These are phyloP conservation scores for Pedinophyceae sp. DNA, from an alignment of 139 green algal species.

Conservation along the genomic window DNA sequence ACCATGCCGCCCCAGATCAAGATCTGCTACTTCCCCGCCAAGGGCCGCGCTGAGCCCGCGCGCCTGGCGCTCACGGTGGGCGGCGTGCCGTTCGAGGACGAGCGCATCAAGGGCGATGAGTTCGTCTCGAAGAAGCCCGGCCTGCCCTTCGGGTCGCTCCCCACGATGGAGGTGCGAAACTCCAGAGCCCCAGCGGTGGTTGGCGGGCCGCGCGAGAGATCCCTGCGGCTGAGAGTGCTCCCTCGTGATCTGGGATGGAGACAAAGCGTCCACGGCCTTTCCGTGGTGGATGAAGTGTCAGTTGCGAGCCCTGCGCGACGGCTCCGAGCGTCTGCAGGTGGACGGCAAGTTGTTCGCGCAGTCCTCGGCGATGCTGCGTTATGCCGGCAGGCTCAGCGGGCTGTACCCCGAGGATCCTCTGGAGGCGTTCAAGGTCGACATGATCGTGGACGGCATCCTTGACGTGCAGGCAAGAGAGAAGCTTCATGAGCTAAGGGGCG, in stretches of 20 bases:
- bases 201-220: too few relatives aligned
- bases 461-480: too few relatives aligned
- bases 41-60: neutral
- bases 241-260: too few relatives aligned
- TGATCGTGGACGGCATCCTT: neutral
- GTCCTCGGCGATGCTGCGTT: neutral
- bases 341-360: neutral
- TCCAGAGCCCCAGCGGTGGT: too few relatives aligned
- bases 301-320: too few relatives aligned
- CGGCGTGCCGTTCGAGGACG: neutral
- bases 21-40: neutral
- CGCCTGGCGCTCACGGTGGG: neutral
- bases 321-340: too few relatives aligned
- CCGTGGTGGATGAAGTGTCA: too few relatives aligned
- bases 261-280: too few relatives aligned
- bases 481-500: too few relatives aligned
- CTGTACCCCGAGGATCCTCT: neutral
- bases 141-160: neutral
- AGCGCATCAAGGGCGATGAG: neutral
- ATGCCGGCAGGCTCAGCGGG: neutral
- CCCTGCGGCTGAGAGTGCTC: too few relatives aligned
- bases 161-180: neutral
- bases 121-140: neutral
- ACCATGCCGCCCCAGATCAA: neutral
- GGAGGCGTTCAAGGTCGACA: neutral